Conservation (phyloP, 331 rosid species). For the Acacia concinna region DNA sequence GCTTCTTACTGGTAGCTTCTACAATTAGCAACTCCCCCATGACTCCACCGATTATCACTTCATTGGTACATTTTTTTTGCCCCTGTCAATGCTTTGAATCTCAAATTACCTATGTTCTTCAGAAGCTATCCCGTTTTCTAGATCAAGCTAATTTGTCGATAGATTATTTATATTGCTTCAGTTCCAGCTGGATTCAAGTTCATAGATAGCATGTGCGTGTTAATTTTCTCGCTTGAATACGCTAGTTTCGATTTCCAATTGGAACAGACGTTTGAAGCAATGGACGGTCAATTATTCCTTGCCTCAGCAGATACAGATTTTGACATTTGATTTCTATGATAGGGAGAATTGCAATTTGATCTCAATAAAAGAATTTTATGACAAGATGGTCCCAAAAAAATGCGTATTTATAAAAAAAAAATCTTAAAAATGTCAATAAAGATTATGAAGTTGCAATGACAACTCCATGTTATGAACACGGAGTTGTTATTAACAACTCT, state of each 20-base stretch:
- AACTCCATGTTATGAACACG: too few relatives aligned
- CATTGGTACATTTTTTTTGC: slow-evolving; percentile 3
- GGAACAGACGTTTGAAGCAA: neutral
- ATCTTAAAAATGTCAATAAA: too few relatives aligned
- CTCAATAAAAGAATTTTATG: too few relatives aligned
- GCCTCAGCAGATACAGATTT: neutral
- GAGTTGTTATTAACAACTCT: too few relatives aligned
- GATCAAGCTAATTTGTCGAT: neutral
- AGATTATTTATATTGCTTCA: neutral
- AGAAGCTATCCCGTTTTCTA: slow-evolving; percentile 8
- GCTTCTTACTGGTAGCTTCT: slow-evolving; percentile 37
- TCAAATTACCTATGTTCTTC: slow-evolving; percentile 21
- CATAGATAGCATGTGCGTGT: neutral
- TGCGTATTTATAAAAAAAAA: too few relatives aligned
- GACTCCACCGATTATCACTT: slow-evolving; percentile 4
- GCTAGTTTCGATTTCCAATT: neutral
- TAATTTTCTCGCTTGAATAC: neutral
- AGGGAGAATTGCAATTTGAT: too few relatives aligned
- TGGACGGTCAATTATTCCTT: neutral
- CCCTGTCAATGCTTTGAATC: slow-evolving; percentile 30
- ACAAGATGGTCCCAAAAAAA: too few relatives aligned
- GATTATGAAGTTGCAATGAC: too few relatives aligned
- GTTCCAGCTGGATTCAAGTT: neutral
- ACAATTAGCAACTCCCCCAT: slow-evolving; percentile 29
- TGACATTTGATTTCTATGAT: neutral